Percentiles rank a stretch among this genome's conserved stretches.
phyloP scores from a whole-genome alignment of 1,139 yeast species.

The Pichia sp. region DNA sequence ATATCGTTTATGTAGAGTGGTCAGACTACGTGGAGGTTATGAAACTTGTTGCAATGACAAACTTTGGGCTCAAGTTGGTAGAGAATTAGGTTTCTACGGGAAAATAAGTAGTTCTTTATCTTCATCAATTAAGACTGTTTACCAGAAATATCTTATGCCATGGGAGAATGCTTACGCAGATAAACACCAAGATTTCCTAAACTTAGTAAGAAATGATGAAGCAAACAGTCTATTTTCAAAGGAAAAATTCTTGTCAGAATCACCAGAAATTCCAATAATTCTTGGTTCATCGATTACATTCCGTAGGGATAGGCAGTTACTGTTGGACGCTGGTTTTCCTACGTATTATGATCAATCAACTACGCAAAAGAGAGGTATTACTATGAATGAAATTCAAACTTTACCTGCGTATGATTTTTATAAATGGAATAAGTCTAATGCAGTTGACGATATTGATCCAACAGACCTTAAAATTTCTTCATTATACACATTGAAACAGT shows the following conservation, averaged over 20 bases:
- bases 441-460: constrained; percentile 34
- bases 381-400: constrained; percentile 29
- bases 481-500: constrained; percentile 44
- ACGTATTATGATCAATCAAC: constrained; percentile 37
- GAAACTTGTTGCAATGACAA: constrained; percentile 47
- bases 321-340: constrained; percentile 44
- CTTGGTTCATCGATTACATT: constrained; percentile 42
- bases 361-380: constrained; percentile 30
- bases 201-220: constrained; percentile 12
- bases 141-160: constrained; percentile 33
- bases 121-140: constrained; percentile 58
- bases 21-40: constrained; percentile 53
- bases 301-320: constrained; percentile 39
- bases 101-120: constrained; percentile 66
- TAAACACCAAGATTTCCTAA: constrained; percentile 6
- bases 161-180: constrained; percentile 13
- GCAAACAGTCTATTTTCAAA: constrained; percentile 1
- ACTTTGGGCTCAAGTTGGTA: constrained; percentile 62
- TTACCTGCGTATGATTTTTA: constrained; percentile 32
- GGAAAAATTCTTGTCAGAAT: background rate
- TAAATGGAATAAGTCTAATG: constrained; percentile 33
- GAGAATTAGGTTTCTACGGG: constrained; percentile 72
- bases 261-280: constrained; percentile 13
- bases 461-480: constrained; percentile 37
- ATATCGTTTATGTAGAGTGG: constrained; percentile 45